Evolutionary conservation across 371 early-diverging fungal species (phyloP).

Genomic region (Actinomortierella wolfii): DNA sequence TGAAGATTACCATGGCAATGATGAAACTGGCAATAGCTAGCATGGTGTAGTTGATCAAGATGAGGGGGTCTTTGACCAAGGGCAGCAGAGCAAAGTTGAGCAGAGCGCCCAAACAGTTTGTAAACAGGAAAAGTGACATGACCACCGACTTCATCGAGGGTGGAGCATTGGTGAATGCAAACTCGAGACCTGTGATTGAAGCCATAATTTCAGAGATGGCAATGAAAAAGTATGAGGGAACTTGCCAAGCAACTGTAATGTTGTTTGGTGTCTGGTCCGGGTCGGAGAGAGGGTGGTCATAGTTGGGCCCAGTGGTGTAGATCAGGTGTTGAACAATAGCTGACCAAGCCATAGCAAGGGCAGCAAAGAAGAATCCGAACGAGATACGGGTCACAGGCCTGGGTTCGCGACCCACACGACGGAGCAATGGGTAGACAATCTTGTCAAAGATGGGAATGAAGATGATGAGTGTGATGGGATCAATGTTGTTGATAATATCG

Average conservation of each 20-base stretch:
- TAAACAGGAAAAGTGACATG: conserved; percentile 71
- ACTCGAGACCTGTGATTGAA: conserved; percentile 78
- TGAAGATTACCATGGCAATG: conserved; percentile 42
- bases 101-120: conserved; percentile 67
- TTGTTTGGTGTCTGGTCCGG: conserved; percentile 44
- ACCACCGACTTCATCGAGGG: conserved; percentile 75
- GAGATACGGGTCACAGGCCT: conserved; percentile 72
- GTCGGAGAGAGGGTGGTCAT: conserved; percentile 31
- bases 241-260: conserved; percentile 68
- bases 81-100: conserved; percentile 68
- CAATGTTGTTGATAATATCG: conserved; percentile 49
- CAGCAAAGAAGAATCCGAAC: conserved; percentile 67
- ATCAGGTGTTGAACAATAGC: conserved; percentile 72
- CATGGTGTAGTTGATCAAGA: conserved; percentile 66
- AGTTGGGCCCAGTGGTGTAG: conserved; percentile 64
- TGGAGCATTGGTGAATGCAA: conserved; percentile 79
- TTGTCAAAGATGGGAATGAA: conserved; percentile 74
- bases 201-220: conserved; percentile 68
- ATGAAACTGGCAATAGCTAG: conserved; percentile 53
- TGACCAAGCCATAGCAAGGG: conserved; percentile 71
- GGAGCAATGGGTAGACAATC: conserved; percentile 70
- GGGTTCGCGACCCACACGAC: conserved; percentile 60
- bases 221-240: conserved; percentile 68
- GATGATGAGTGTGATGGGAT: conserved; percentile 70
- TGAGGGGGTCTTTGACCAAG: conserved; percentile 64